phyloP scores from a whole-genome alignment of 768 basidiomycete genomes.

The Suillus americanus region DNA sequence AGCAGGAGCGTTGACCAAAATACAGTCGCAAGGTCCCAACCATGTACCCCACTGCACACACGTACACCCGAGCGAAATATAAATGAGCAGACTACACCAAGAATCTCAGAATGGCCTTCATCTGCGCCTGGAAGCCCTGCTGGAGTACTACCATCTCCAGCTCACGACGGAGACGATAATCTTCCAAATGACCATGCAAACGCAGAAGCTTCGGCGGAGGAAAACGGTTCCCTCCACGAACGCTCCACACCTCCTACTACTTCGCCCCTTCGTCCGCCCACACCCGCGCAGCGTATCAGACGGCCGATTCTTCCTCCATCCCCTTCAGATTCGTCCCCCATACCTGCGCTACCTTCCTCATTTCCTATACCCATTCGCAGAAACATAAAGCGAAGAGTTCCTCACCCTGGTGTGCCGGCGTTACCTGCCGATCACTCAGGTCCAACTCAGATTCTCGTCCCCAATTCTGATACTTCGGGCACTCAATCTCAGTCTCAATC shows the following conservation, averaged over 20 bases:
- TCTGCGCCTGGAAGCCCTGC: slow-evolving; percentile 23
- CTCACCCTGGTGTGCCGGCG: slow-evolving; percentile 38
- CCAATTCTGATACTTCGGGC: slow-evolving; percentile 55
- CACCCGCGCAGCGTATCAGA: slow-evolving; percentile 27
- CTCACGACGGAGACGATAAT: slow-evolving; percentile 5
- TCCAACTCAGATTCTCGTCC: slow-evolving; percentile 47
- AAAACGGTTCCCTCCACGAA: slow-evolving; percentile 2
- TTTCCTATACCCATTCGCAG: slow-evolving; percentile 20
- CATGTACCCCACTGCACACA: slow-evolving; percentile 8
- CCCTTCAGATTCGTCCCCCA: slow-evolving; percentile 1
- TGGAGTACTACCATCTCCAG: neutral
- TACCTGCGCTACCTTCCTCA: slow-evolving; percentile 11
- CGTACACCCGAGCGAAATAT: slow-evolving; percentile 10
- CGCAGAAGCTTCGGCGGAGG: slow-evolving; percentile 17
- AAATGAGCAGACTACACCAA: slow-evolving; percentile 25
- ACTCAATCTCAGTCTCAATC: slow-evolving; percentile 33
- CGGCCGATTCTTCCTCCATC: slow-evolving; percentile 9
- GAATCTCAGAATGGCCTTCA: slow-evolving; percentile 26
- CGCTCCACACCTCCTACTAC: slow-evolving; percentile 9
- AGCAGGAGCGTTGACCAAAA: neutral
- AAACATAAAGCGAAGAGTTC: slow-evolving; percentile 44
- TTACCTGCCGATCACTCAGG: slow-evolving; percentile 35
- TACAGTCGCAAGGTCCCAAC: neutral
- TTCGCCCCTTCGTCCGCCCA: slow-evolving; percentile 24
- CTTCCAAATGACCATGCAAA: slow-evolving; percentile 2